These are phyloP conservation scores for Acanthamoeba lenticulata DNA, from an alignment of 208 protist genomes.

Conservation along the genomic window DNA sequence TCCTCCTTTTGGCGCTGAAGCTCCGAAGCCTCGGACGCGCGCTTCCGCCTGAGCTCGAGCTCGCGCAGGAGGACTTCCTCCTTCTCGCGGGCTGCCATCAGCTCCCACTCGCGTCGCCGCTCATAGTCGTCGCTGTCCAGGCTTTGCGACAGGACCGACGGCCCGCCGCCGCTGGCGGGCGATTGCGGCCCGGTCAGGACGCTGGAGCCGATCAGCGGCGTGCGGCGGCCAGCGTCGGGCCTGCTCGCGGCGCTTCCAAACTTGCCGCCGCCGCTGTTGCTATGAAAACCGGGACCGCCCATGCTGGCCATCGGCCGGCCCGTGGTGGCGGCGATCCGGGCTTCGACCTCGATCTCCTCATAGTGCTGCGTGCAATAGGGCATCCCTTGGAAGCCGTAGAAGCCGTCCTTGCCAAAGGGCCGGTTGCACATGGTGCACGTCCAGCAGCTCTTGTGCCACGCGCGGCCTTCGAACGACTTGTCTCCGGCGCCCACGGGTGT, in stretches of 20 bases:
- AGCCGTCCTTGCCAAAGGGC: conserved; percentile 38
- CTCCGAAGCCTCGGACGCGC: no score
- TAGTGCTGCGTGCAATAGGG: neutral
- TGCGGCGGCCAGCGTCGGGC: neutral
- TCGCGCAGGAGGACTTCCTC: neutral
- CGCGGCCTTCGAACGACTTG: neutral
- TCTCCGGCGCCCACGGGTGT: neutral
- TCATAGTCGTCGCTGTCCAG: neutral
- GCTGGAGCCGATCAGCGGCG: neutral
- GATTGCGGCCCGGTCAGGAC: neutral
- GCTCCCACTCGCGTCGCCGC: neutral
- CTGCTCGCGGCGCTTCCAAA: neutral
- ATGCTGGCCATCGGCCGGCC: neutral
- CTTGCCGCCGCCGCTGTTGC: neutral
- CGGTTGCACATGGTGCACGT: neutral
- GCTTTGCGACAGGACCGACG: neutral
- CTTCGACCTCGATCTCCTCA: neutral
- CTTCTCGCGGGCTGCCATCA: neutral
- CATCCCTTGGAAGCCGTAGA: conserved; percentile 14
- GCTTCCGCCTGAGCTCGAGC: neutral
- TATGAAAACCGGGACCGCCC: neutral
- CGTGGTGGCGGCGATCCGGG: neutral
- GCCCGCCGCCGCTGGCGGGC: neutral
- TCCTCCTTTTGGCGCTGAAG: neutral
- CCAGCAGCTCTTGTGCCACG: conserved; percentile 32